Conservation (phyloP, 108 stramenopile genomes). For the Cyclostephanos tholiformis region DNA sequence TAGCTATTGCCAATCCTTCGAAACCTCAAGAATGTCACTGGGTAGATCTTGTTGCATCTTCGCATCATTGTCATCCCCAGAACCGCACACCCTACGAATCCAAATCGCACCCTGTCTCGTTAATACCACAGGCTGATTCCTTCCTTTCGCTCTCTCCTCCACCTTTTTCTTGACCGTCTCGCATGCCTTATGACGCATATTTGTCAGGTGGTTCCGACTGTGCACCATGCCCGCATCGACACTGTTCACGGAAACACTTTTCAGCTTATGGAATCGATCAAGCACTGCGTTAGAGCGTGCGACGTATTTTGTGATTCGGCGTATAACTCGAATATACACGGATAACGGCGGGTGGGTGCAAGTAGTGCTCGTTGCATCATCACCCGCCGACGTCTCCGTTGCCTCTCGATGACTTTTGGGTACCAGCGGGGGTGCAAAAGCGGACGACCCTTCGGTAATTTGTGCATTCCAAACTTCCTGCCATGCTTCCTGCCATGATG, state of each 20-base stretch:
- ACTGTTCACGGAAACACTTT: slow-evolving; percentile 3
- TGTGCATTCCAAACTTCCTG: slow-evolving; percentile 38
- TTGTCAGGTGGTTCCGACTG: slow-evolving; percentile 25
- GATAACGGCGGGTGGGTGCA: slow-evolving; percentile 47
- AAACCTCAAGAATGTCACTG: not conserved
- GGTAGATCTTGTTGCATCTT: not conserved
- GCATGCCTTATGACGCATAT: slow-evolving; percentile 34
- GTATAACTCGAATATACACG: slow-evolving; percentile 32
- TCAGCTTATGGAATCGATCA: slow-evolving; percentile 28
- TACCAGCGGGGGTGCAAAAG: slow-evolving; percentile 24
- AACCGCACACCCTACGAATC: slow-evolving; percentile 45
- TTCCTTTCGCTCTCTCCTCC: slow-evolving; percentile 41
- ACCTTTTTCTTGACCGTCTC: slow-evolving; percentile 36
- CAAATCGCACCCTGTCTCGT: slow-evolving; percentile 46
- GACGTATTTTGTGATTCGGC: slow-evolving; percentile 23
- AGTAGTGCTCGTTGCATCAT: slow-evolving; percentile 10
- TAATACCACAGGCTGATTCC: slow-evolving; percentile 38
- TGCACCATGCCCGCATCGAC: slow-evolving; percentile 7
- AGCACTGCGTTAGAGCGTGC: slow-evolving; percentile 16
- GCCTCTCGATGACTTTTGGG: slow-evolving; percentile 8
- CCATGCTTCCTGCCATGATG: slow-evolving; percentile 50
- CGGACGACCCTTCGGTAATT: slow-evolving; percentile 16
- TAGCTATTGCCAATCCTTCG: not conserved
- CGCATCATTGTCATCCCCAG: not conserved
- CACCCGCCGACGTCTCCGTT: slow-evolving; percentile 5